Base-by-base conservation (phyloP, 768 basidiomycete genomes). In the Pleurotus citrinopileatus region DNA sequence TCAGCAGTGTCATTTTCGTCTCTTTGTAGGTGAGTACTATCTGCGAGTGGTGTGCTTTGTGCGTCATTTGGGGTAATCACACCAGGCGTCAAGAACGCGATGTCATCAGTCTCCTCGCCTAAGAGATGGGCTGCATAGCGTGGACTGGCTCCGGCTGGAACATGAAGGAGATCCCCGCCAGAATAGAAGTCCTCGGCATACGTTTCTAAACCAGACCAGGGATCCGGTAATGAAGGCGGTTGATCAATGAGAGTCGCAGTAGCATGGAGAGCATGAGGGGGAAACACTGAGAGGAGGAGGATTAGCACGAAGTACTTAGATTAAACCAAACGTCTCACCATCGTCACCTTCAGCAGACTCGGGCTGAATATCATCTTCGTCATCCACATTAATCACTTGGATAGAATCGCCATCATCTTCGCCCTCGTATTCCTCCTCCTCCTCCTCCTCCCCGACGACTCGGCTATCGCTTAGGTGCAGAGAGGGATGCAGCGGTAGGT, bases 181-280 rank as follows among this genome's bases (percentile, higher is more conserved):
- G 75, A 68, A 55, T 74, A 75, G 55, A 68, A 73, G 59, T 77
- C 76, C 56, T 76, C 74, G 0, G 75, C 73, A 40, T 70, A 73
- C 4, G 63, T 68, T 23, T 62, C 63, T 4, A 76, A 70, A 22
- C 69, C 73, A 29, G 60, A 59, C 77, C 76, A 78, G 25, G 68
- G 68, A 59, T 78, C 75, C 17, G 60, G 57, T 17, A 78, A 54
- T 5, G 72, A 70, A 4, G 70, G 55, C 20, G 59, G 57, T n/a
- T 59, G 59, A 29, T 46, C 20, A 28, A 15, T 6, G 19, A 17
- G 6, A 20, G 7, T 40, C 7, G 48, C 4, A 17, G 19, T 34
- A 23, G 4, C 6, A 9, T 25, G 29, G n/a, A 37, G 19, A 37
- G 48, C 13, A 12, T 12, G 48, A 2, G 48, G 48, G 12, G 48